Evolutionary conservation across 306 rosid genomes (phyloP), one percentile per base, ranked within the genome.

Genomic region (Cucurbita maxima): DNA sequence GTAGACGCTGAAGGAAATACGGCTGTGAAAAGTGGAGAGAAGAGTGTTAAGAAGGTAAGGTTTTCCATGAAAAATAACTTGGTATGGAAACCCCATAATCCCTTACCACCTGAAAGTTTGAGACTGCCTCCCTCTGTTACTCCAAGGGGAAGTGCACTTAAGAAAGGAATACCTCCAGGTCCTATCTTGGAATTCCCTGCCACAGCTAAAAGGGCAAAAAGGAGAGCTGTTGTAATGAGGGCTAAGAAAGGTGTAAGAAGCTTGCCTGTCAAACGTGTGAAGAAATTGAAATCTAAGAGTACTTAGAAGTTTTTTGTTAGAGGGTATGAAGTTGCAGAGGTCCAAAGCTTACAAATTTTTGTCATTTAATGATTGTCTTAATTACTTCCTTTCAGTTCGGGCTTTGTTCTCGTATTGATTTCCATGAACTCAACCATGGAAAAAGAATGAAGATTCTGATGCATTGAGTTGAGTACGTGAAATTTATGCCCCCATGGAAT

Each of bases 101-200:
- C 99, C 63, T 83, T 95, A 76, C 99, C 99, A 43, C 96, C 99
- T 34, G 96, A 91, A 82, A 79, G 83, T 76, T 77, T 95, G 86
- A 89, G 99, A 68, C 57, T 95, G 74, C 99, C 99, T 73, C 96
- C 99, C 48, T 88, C 99, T 56, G 96, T 76, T 54, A 89, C 97
- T 16, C 99, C 99, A 30, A 85, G 97, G 84, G 99, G 99, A 79
- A 95, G 99, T 85, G 99, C 99, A 8, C 97, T 95, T 56, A 95
- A 95, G 86, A 87, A 91, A 90, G 99, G 99, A 58, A 88, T 95
- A 34, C 91, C 91, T 37, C 88, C 97, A 60, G 99, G 99, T 74
- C 99, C 99, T 76, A 79, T 95, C 61, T 79, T 90, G 84, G 99
- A 95, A 85, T 82, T 85, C 83, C 77, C 80, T 71, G 79, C 58